Evolutionary conservation across 140 eudicot genomes (phyloP), one percentile per base, ranked within the genome.

Genomic region (Senecio squalidus): DNA sequence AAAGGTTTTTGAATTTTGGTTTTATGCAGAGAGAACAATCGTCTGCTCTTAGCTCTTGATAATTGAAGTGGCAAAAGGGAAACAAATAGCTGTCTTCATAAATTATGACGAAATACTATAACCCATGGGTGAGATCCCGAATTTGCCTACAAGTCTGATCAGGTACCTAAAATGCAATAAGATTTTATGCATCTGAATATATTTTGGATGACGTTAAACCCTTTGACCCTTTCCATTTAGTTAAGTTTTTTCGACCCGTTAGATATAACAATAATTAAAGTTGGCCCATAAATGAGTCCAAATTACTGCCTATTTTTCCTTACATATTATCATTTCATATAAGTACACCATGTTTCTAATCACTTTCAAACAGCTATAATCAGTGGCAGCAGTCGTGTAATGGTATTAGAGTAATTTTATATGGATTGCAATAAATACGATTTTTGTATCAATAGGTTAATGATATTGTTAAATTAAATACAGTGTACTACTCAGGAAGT

Each of bases 61-160:
- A 74, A 77, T 82, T 79, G 54, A 30, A 41, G 17, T 22, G 0
- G 71, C 85, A 4, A 65, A 67, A 46, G 93, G 89, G 68, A 85
- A 85, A 62, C 72, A 58, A 6, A 74, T 89, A 20, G 79, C 82
- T n/a, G 83, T 89, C 45, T 89, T 89, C 59, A 46, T 85, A 36
- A 95, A 89, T 30, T 89, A 89, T 11, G 97, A 89, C 52, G 97
- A 95, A 5, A 89, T 95, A 7, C 82, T 89, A 15, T 78, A 93
- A 6, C 95, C 97, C 5, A 89, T 89, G 97, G 85, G 2, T 75
- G 76, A 43, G 89, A 85, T 33, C 97, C 95, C 27, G 86, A 89
- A 1, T 43, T 76, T 13, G 97, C 97, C 36, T 89, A 85, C 79
- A 89, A 85, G 95, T 80, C 97, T 4, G 85, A 85, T 68, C 71